These are phyloP conservation scores for Pleurotus eryngii DNA, from an alignment of 768 basidiomycete genomes.

Conservation along the genomic window DNA sequence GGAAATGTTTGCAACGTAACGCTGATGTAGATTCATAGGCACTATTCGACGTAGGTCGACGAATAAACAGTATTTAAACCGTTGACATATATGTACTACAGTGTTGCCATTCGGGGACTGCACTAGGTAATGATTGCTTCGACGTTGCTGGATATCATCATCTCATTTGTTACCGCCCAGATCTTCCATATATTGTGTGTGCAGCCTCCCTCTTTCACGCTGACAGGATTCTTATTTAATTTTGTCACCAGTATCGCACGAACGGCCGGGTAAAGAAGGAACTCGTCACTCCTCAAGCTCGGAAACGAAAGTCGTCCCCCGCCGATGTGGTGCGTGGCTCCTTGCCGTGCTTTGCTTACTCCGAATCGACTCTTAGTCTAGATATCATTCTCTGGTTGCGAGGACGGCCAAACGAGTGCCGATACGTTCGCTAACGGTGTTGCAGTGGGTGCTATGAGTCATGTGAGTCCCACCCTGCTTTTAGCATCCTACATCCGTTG, in stretches of 20 bases:
- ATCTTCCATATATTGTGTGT: conserved; percentile 49
- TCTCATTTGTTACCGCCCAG: conserved; percentile 18
- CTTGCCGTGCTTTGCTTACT: not conserved
- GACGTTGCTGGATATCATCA: not conserved
- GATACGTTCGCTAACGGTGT: conserved; percentile 63
- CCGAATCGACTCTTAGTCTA: conserved; percentile 17
- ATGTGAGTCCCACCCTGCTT: conserved; percentile 43
- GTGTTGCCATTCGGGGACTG: conserved; percentile 56
- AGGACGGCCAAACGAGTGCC: conserved; percentile 70
- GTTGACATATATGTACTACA: conserved; percentile 13
- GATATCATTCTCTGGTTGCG: conserved; percentile 76
- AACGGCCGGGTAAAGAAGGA: conserved; percentile 49
- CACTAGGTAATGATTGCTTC: conserved; percentile 33
- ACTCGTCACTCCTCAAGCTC: conserved; percentile 31
- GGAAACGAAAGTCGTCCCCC: conserved; percentile 45
- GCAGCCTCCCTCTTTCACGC: not conserved
- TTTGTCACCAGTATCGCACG: conserved; percentile 49
- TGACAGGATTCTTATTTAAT: not conserved
- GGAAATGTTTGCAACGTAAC: not conserved
- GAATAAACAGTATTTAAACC: not conserved
- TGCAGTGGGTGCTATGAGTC: conserved; percentile 79
- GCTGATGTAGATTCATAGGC: conserved; percentile 28
- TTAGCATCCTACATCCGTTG: conserved; percentile 46
- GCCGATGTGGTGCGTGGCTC: conserved; percentile 61
- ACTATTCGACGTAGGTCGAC: conserved; percentile 45